Percentiles rank a stretch among this genome's conserved stretches.
Conservation (phyloP, 2,329 filamentous ascomycete species). For the Colletotrichum truncatum region DNA sequence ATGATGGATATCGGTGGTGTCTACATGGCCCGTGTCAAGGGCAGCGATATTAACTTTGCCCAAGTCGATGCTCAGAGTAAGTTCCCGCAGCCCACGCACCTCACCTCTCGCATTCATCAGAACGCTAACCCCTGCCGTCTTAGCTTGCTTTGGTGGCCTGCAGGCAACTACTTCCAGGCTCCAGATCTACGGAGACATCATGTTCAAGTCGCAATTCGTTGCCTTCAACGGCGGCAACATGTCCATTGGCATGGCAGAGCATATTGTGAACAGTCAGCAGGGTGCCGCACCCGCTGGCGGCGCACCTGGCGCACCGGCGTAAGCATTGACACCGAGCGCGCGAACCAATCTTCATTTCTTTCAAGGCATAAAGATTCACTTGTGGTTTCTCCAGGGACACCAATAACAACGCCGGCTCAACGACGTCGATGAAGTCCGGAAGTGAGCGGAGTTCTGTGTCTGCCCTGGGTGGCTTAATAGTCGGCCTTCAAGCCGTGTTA, state of each 20-base stretch:
- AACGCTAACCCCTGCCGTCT: neutral
- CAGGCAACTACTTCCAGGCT: slow-evolving; percentile 65
- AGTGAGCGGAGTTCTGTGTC: neutral
- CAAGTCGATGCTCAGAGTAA: slow-evolving; percentile 59
- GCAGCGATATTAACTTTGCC: slow-evolving; percentile 63
- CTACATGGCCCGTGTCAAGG: slow-evolving; percentile 66
- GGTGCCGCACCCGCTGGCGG: slow-evolving; percentile 6
- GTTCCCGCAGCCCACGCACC: slow-evolving; percentile 34
- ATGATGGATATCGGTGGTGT: slow-evolving; percentile 64
- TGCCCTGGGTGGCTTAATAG: slow-evolving; percentile 16
- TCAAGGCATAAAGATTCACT: slow-evolving; percentile 26
- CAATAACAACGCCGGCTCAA: slow-evolving; percentile 23
- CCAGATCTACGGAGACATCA: slow-evolving; percentile 71
- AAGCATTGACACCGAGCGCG: slow-evolving; percentile 21
- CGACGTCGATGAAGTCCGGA: slow-evolving; percentile 10
- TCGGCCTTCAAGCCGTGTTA: slow-evolving; percentile 7
- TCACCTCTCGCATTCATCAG: neutral
- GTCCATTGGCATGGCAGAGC: slow-evolving; percentile 58
- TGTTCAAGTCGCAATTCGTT: slow-evolving; percentile 70
- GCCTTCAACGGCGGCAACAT: slow-evolving; percentile 66
- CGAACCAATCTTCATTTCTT: neutral
- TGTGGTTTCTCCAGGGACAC: slow-evolving; percentile 19
- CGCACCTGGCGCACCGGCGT: slow-evolving; percentile 24
- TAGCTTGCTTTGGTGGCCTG: slow-evolving; percentile 74
- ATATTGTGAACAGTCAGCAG: slow-evolving; percentile 19